These are phyloP conservation scores for Xylaria curta DNA, from an alignment of 495 filamentous ascomycete species.

Conservation along the genomic window DNA sequence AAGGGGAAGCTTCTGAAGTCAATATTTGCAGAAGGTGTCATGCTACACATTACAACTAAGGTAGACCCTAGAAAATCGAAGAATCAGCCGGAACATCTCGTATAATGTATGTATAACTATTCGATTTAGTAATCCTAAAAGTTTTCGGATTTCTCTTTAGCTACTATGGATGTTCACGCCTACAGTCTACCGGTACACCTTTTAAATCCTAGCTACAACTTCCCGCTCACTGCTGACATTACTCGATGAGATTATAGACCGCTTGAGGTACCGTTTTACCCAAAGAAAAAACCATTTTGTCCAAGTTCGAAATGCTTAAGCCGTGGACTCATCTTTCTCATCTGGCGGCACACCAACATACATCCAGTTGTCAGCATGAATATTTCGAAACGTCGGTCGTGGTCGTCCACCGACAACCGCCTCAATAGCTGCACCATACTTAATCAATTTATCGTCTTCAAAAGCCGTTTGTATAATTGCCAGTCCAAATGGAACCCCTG, in stretches of 20 bases:
- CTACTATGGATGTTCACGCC: neutral
- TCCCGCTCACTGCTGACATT: neutral
- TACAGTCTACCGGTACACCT: neutral
- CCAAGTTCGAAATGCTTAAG: neutral
- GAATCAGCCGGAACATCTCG: too few species aligned
- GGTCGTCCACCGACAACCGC: constrained; percentile 41
- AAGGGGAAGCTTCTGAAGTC: too few species aligned
- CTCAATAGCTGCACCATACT: constrained; percentile 73
- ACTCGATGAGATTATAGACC: neutral
- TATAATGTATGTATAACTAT: too few species aligned
- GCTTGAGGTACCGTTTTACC: neutral
- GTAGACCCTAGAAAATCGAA: too few species aligned
- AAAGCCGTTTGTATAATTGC: constrained; percentile 71
- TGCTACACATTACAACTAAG: too few species aligned
- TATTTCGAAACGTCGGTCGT: constrained; percentile 37
- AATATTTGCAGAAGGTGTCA: too few species aligned
- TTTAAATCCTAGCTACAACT: neutral
- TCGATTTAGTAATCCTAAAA: too few species aligned
- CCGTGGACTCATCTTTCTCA: too few species aligned
- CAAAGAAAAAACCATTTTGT: too few species aligned
- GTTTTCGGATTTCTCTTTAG: neutral
- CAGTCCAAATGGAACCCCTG: constrained; percentile 67
- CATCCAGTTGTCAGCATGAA: constrained; percentile 20
- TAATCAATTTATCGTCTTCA: constrained; percentile 65
- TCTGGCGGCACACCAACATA: constrained; percentile 13